These are phyloP conservation scores for Colletotrichum melonis DNA, from an alignment of 2,329 filamentous ascomycete genomes.

Conservation along the genomic window DNA sequence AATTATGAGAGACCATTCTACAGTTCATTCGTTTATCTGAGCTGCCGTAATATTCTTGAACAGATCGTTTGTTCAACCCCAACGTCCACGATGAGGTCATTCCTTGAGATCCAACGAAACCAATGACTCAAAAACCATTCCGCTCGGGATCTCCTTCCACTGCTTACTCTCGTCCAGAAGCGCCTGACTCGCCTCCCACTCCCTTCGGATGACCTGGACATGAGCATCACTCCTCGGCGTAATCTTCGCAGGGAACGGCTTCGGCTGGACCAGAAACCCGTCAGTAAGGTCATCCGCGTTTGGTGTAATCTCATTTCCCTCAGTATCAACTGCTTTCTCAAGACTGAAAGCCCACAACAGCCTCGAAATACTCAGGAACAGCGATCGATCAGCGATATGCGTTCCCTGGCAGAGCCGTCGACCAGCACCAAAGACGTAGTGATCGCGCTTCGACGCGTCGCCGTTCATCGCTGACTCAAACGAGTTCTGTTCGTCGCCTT, in stretches of 20 bases:
- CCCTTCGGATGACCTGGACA: background rate
- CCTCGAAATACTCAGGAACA: constrained; percentile 58
- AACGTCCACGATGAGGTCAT: background rate
- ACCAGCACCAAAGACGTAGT: constrained; percentile 44
- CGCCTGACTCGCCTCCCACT: constrained; percentile 10
- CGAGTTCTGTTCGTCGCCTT: constrained; percentile 38
- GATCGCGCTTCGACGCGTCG: constrained; percentile 49
- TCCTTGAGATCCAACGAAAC: background rate
- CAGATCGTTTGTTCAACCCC: background rate
- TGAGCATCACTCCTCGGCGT: constrained; percentile 22
- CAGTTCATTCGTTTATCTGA: background rate
- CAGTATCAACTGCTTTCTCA: constrained; percentile 30
- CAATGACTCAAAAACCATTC: constrained; percentile 9
- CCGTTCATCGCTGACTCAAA: constrained; percentile 38
- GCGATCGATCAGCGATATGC: constrained; percentile 63
- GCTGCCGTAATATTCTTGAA: background rate
- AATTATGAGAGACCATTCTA: background rate
- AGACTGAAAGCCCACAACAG: constrained; percentile 66
- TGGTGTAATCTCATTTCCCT: constrained; percentile 43
- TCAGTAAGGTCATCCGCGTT: constrained; percentile 42
- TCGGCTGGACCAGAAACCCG: constrained; percentile 11
- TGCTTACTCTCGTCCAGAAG: constrained; percentile 14
- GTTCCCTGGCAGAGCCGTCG: constrained; percentile 43
- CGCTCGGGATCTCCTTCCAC: constrained; percentile 19
- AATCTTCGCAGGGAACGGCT: constrained; percentile 26